Percentiles rank a stretch among this genome's conserved stretches.
Conservation (phyloP, 2,329 filamentous ascomycete genomes). For the Lanzia echinophila region DNA sequence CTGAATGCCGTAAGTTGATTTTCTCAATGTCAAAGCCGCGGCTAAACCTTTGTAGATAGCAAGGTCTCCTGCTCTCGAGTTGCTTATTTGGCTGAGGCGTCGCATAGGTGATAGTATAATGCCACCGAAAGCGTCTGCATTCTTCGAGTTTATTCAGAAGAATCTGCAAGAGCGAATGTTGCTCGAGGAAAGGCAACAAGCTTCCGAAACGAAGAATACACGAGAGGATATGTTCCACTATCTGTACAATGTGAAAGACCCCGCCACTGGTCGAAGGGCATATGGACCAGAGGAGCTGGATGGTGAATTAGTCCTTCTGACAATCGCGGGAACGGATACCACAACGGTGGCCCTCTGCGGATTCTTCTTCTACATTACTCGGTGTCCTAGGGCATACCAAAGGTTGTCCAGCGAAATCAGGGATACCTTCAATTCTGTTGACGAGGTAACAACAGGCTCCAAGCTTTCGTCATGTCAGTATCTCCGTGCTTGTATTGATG, state of each 20-base stretch:
- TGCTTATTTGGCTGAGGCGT: no score
- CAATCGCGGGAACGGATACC: slow-evolving; percentile 34
- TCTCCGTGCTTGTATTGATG: slow-evolving; percentile 33
- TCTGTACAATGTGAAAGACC: slow-evolving; percentile 43
- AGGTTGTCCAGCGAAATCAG: slow-evolving; percentile 26
- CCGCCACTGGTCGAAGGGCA: slow-evolving; percentile 51
- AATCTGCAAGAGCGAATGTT: no score
- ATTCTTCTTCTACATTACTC: slow-evolving; percentile 35
- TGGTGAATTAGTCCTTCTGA: slow-evolving; percentile 21
- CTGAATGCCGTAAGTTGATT: slow-evolving; percentile 45
- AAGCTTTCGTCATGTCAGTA: slow-evolving; percentile 32
- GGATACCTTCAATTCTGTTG: slow-evolving; percentile 20
- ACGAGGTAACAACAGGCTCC: slow-evolving; percentile 30
- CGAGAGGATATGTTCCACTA: slow-evolving; percentile 68
- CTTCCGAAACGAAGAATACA: slow-evolving; percentile 35
- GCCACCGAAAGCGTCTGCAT: no score
- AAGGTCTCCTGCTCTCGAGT: no score
- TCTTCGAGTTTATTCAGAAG: slow-evolving; percentile 40
- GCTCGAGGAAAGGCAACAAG: no score
- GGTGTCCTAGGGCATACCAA: slow-evolving; percentile 21
- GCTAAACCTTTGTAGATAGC: slow-evolving; percentile 28
- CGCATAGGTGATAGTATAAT: no score
- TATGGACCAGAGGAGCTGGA: slow-evolving; percentile 31
- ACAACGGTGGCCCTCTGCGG: slow-evolving; percentile 34
- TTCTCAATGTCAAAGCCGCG: slow-evolving; percentile 29